phyloP scores from a whole-genome alignment of 2,329 filamentous ascomycete species.

The Clonostachys sp. region DNA sequence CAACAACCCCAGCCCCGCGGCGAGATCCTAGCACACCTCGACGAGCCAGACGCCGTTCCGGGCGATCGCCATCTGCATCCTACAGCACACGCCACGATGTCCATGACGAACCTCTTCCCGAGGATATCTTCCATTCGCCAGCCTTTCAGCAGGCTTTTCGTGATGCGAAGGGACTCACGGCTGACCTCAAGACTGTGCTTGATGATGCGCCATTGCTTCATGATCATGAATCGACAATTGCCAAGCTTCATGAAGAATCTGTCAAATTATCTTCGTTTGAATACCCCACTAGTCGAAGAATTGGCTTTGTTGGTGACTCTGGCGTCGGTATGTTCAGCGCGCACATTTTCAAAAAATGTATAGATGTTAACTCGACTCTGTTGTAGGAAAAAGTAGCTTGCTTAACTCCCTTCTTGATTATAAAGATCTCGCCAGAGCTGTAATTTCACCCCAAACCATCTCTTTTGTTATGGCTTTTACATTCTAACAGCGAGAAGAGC shows the following conservation, averaged over 20 bases:
- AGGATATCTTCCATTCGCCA: constrained; percentile 26
- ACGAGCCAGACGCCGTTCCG: too few relatives aligned
- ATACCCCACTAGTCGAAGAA: constrained; percentile 28
- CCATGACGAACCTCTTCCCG: constrained; percentile 21
- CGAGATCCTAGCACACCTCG: too few relatives aligned
- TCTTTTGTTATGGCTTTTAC: background rate
- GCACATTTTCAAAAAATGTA: constrained; percentile 1
- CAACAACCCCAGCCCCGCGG: too few relatives aligned
- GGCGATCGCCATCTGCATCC: too few relatives aligned
- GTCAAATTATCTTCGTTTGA: constrained; percentile 24
- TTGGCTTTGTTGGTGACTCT: constrained; percentile 43
- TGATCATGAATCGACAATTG: constrained; percentile 31
- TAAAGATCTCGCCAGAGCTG: constrained; percentile 29
- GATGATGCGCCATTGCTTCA: constrained; percentile 23
- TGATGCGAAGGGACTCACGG: constrained; percentile 24
- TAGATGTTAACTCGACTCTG: background rate
- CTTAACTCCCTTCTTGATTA: constrained; percentile 41
- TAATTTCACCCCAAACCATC: constrained; percentile 16
- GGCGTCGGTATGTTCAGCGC: constrained; percentile 27
- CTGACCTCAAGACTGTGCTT: constrained; percentile 20
- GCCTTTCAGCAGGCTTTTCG: constrained; percentile 24
- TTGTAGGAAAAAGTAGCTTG: constrained; percentile 40
- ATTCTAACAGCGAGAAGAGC: constrained; percentile 22
- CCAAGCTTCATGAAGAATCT: constrained; percentile 23
- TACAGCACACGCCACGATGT: constrained; percentile 10